Evolutionary conservation across 2,329 filamentous ascomycete species (phyloP), one percentile per base, ranked within the genome.

Genomic region (Sclerotinia nivalis): DNA sequence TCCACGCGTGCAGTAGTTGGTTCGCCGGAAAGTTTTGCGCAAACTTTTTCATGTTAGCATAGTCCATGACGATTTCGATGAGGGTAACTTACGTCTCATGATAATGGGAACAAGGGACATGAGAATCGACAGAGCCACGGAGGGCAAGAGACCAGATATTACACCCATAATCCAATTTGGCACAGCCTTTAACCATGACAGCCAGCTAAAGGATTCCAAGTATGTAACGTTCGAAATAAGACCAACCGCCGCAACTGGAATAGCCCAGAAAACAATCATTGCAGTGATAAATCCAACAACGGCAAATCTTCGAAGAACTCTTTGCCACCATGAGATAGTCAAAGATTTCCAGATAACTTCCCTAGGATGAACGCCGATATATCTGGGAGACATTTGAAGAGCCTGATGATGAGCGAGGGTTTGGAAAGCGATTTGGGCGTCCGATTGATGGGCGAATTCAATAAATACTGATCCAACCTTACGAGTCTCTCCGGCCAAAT

Each of bases 261-360:
- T 82, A 7, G 88, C 87, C 88, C 96, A 99, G 83, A 98, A 98
- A 73, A 97, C 85, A 77, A 98, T 91, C 69, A 96, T 82, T 1
- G 86, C 91, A 12, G 87, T 82, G 69, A 98, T 89, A 66, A 96
- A 90, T n/a, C 83, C 87, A 64, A 91, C 81, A 4, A 93, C 88
- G 69, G 85, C 83, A 75, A 91, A 87, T 75, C 91, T 85, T 71
- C 93, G 89, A 72, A 96, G 77, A 68, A 97, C 86, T 73, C 89
- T 85, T 80, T 97, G 90, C 91, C 91, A 93, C 94, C 93, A 94
- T 28, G 89, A 89, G 76, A 98, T 91, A 49, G 87, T 87, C 59
- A 99, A 83, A 69, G 95, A 93, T 49, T 84, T 87, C 96, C 96
- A 99, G 75, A 98, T 89, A 34, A 99, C 85, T 77, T 98, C 94